A percentile compares a stretch with the other conserved stretches of the same genome.
These are phyloP conservation scores for Begonia loranthoides DNA, from an alignment of 306 rosid species.

Conservation along the genomic window DNA sequence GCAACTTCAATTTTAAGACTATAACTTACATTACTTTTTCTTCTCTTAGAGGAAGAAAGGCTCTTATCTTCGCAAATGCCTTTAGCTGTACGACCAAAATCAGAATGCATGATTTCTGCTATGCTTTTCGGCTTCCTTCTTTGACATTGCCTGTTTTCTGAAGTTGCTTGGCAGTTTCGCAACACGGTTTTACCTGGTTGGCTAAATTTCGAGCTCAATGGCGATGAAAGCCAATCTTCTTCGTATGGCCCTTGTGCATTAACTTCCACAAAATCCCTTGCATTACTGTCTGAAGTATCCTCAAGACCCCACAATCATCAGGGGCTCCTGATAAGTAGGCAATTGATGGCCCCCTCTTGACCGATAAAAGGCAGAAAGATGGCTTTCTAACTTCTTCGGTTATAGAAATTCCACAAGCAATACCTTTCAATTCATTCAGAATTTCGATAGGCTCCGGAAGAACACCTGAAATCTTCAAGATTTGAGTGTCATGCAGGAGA, in stretches of 20 bases:
- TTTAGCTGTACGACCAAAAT: too few species aligned
- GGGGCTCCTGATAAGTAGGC: constrained; percentile 31
- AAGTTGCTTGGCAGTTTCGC: constrained; percentile 9
- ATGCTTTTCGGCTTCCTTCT: constrained; percentile 68
- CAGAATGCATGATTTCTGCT: constrained; percentile 48
- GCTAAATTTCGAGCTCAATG: too few species aligned
- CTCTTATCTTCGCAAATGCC: constrained; percentile 15
- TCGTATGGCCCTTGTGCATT: too few species aligned
- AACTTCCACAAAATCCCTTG: too few species aligned
- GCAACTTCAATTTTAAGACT: too few species aligned
- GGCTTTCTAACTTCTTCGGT: too few species aligned
- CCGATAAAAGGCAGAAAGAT: too few species aligned
- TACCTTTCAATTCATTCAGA: constrained; percentile 37
- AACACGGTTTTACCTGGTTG: too few species aligned
- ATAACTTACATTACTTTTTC: constrained; percentile 15
- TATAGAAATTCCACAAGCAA: too few species aligned
- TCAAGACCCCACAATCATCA: constrained; percentile 40
- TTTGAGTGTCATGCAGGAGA: constrained; percentile 34
- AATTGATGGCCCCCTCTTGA: constrained; percentile 41
- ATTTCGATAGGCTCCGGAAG: constrained; percentile 26
- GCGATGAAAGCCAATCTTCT: too few species aligned
- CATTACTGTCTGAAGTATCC: constrained; percentile 14
- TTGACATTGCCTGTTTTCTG: constrained; percentile 20
- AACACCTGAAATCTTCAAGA: constrained; percentile 21
- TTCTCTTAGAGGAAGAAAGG: constrained; percentile 7